These are phyloP conservation scores for Sphagnum fallax DNA, from an alignment of 228 moss, liverwort and hornwort species.

Conservation along the genomic window DNA sequence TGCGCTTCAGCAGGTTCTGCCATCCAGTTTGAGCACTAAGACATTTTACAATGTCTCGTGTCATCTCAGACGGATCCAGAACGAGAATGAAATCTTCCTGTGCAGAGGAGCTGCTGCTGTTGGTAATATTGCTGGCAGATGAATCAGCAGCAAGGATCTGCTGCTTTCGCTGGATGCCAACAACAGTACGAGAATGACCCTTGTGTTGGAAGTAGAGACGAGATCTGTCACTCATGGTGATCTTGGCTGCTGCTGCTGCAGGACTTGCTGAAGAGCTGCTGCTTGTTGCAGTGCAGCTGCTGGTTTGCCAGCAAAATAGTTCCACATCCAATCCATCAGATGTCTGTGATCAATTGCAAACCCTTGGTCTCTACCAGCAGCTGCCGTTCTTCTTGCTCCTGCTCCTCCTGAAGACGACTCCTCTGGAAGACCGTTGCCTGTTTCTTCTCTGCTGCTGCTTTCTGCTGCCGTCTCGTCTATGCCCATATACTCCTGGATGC, in stretches of 20 bases:
- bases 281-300: background rate
- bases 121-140: too few species aligned
- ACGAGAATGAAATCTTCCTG: constrained; percentile 40
- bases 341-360: constrained; percentile 40
- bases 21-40: constrained; percentile 43
- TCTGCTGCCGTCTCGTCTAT: constrained; percentile 5
- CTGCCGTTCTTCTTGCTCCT: background rate
- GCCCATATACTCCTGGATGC: constrained; percentile 3
- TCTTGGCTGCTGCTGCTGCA: constrained; percentile 3
- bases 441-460: background rate
- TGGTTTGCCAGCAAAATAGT: constrained; percentile 24
- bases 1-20: constrained; percentile 49
- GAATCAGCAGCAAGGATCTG: constrained; percentile 18
- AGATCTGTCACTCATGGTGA: constrained; percentile 36
- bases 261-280: too few species aligned
- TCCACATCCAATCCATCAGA: constrained; percentile 78
- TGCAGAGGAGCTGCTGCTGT: too few species aligned
- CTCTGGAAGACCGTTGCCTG: background rate
- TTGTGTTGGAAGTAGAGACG: constrained; percentile 76
- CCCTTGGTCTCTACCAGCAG: too few species aligned
- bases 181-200: constrained; percentile 76
- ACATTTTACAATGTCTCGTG: constrained; percentile 17
- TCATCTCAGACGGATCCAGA: constrained; percentile 56
- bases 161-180: constrained; percentile 52
- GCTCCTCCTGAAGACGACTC: constrained; percentile 15